Percentiles rank a stretch among this genome's conserved stretches.
These are phyloP conservation scores for Euphorbia celastroides DNA, from an alignment of 441 rosid genomes.

Conservation along the genomic window DNA sequence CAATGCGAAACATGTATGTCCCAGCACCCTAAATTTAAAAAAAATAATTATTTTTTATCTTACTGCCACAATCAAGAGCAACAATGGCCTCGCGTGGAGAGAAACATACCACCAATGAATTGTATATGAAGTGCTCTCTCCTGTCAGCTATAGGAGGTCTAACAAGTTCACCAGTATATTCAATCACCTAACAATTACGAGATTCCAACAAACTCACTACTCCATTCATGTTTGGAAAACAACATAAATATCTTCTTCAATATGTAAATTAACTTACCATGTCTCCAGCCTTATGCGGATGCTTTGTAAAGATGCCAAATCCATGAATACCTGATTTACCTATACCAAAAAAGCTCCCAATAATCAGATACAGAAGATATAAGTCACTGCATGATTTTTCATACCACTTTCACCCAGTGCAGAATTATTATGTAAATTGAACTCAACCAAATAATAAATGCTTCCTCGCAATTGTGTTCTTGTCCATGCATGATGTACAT, in stretches of 20 bases:
- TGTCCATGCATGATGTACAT: background rate
- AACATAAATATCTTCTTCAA: background rate
- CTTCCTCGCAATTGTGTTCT: background rate
- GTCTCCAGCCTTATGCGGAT: constrained; percentile 95
- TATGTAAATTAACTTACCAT: constrained; percentile 53
- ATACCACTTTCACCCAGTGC: background rate
- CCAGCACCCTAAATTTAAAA: constrained; percentile 92
- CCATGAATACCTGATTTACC: constrained; percentile 99
- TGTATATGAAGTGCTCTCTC: constrained; percentile 92
- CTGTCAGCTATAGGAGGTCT: constrained; percentile 96
- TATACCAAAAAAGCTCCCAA: constrained; percentile 25
- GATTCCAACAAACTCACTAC: background rate
- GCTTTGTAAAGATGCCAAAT: constrained; percentile 95
- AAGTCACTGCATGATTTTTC: background rate
- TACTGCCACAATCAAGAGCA: constrained; percentile 7
- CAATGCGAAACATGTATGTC: constrained; percentile 96
- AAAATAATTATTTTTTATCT: background rate
- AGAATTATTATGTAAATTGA: background rate
- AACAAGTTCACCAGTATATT: constrained; percentile 96
- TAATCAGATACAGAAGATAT: constrained; percentile 17
- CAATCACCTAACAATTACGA: constrained; percentile 61
- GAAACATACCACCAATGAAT: constrained; percentile 90
- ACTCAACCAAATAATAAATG: background rate
- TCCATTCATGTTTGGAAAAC: background rate
- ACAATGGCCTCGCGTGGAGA: constrained; percentile 11